Evolutionary conservation across 441 rosid genomes (phyloP), one percentile per base, ranked within the genome.

Genomic region (Brassica hybrid): DNA sequence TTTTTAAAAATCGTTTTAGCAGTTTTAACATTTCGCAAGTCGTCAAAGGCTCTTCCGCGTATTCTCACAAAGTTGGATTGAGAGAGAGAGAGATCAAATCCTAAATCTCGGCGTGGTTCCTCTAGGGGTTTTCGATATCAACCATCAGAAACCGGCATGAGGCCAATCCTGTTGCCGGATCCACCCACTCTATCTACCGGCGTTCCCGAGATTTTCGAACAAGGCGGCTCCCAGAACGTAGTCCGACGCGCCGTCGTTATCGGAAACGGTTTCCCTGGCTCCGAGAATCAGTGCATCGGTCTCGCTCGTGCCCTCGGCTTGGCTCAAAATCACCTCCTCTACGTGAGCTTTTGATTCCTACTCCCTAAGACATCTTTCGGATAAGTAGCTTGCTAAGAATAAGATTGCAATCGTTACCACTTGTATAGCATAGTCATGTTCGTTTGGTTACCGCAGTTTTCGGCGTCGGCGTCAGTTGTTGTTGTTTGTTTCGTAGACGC

Each of bases 221-320:
- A 73, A 75, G 91, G 83, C 75, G 97, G 95, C 9, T 77, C 89
- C 2, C 85, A 89, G 78, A 83, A 80, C 84, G 86, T 89, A 34
- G 81, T 94, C 66, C 83, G 98, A 50, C 96, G 97, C 71, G 97
- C 97, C 68, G 93, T 92, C 67, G 83, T 94, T 12, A 90, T 94
- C 16, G 97, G 98, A n/a, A 94, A 86, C 83, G 95, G 97, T 17
- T 88, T 83, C 50, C 77, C 93, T 21, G 89, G 88, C 56, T 87
- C 97, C 11, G 98, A 94, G 84, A 89, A 92, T 77, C 98, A 94
- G 84, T 81, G 91, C 78, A 80, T 94, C 68, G 98, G 98, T 14
- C 85, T 94, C 84, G 90, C 89, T 74, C 90, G 91, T 45, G 93
- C 98, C 5, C 93, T 95, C 38, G 98, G 98, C 23, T 84, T 95